phyloP scores from a whole-genome alignment of 2,329 filamentous ascomycete genomes.

The Trichoderma sp. region DNA sequence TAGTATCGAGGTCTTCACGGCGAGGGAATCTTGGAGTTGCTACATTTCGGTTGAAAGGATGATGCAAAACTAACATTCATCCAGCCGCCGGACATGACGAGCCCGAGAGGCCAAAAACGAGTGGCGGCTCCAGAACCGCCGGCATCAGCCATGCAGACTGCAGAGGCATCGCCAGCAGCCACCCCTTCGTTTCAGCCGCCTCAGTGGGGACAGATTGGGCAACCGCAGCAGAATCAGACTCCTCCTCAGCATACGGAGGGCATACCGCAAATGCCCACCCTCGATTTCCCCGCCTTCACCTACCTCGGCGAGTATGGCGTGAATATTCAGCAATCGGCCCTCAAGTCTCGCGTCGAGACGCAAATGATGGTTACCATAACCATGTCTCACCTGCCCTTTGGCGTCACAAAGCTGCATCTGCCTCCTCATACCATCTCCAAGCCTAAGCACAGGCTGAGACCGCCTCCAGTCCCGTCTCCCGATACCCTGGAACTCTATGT shows the following conservation, averaged over 20 bases:
- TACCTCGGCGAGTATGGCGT: constrained; percentile 48
- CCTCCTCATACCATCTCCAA: constrained; percentile 92
- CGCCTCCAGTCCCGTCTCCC: constrained; percentile 62
- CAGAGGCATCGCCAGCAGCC: too few relatives aligned
- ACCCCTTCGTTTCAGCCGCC: too few relatives aligned
- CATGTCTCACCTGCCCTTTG: constrained; percentile 72
- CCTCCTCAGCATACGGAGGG: constrained; percentile 27
- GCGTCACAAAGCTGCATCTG: constrained; percentile 79
- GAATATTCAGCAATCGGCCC: constrained; percentile 66
- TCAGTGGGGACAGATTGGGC: background rate
- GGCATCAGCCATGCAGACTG: too few relatives aligned
- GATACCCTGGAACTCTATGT: constrained; percentile 80
- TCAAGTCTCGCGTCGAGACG: constrained; percentile 92
- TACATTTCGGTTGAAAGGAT: too few relatives aligned
- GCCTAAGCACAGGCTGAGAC: constrained; percentile 82
- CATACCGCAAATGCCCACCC: constrained; percentile 39
- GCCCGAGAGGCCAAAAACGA: constrained; percentile 53
- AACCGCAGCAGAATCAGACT: background rate
- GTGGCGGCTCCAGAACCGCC: constrained; percentile 57
- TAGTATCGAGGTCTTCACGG: background rate
- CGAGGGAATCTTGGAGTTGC: too few relatives aligned
- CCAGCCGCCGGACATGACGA: constrained; percentile 56
- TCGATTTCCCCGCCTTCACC: constrained; percentile 35
- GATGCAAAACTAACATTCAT: background rate
- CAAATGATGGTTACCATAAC: constrained; percentile 89